Conservation (phyloP, 306 rosid species). For the Adenanthera pavonina region DNA sequence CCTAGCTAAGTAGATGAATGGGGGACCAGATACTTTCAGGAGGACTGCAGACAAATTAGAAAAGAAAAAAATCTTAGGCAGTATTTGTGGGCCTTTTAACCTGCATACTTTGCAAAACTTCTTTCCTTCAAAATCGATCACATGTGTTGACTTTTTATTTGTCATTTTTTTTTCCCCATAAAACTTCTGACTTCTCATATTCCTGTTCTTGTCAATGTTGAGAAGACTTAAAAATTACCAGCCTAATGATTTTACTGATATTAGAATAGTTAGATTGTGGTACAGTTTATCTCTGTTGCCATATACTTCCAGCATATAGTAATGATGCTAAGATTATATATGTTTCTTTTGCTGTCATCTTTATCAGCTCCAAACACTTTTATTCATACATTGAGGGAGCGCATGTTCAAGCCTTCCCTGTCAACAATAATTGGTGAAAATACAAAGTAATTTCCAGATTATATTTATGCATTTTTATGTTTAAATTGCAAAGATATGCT, state of each 20-base stretch:
- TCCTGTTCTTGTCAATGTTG: constrained; percentile 24
- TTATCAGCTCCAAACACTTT: constrained; percentile 79
- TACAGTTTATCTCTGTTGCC: not conserved
- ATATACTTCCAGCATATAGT: constrained; percentile 12
- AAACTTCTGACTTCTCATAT: constrained; percentile 18
- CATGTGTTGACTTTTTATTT: constrained; percentile 17
- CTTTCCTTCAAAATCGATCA: constrained; percentile 21
- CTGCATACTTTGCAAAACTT: not conserved
- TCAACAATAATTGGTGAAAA: constrained; percentile 79
- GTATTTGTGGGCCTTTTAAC: not conserved
- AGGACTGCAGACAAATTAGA: not conserved
- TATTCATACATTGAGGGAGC: constrained; percentile 87
- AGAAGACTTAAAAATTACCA: constrained; percentile 4
- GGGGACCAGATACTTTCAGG: constrained; percentile 13
- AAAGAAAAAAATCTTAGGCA: constrained; percentile 10
- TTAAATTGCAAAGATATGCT: constrained; percentile 12
- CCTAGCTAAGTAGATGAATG: constrained; percentile 14
- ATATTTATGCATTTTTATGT: constrained; percentile 33
- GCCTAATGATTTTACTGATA: not conserved
- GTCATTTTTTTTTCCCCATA: constrained; percentile 5
- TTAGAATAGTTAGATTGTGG: not conserved
- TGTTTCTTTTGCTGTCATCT: constrained; percentile 37
- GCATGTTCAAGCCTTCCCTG: constrained; percentile 89
- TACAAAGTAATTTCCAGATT: constrained; percentile 62
- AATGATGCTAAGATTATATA: constrained; percentile 36